Evolutionary conservation across 1,284 basidiomycete species (phyloP).

Genomic region (Wolfiporia cocos): DNA sequence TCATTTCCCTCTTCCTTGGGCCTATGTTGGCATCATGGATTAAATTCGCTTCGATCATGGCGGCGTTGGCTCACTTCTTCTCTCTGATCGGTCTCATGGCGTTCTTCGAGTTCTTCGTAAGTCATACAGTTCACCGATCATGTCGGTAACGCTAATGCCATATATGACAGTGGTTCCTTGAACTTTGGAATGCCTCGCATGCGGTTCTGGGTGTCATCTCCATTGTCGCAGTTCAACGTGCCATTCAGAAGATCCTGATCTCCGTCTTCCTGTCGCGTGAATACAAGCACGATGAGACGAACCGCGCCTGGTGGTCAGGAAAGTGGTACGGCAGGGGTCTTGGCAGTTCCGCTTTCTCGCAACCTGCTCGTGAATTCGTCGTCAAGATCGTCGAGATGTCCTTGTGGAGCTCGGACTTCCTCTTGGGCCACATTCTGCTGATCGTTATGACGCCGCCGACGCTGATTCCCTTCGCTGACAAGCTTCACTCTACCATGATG

Average conservation of each 20-base stretch:
- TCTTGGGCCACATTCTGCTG: slow-evolving; percentile 77
- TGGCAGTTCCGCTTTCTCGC: slow-evolving; percentile 84
- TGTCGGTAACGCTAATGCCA: no score
- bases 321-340: slow-evolving; percentile 94
- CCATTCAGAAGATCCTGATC: slow-evolving; percentile 90
- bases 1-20: slow-evolving; percentile 87
- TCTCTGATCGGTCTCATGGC: slow-evolving; percentile 77
- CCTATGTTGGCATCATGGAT: slow-evolving; percentile 85
- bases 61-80: slow-evolving; percentile 79
- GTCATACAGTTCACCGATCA: slow-evolving; percentile 19
- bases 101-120: slow-evolving; percentile 93
- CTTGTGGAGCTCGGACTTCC: slow-evolving; percentile 88
- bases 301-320: slow-evolving; percentile 98
- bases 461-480: slow-evolving; percentile 84
- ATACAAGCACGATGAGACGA: slow-evolving; percentile 96
- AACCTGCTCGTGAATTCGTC: slow-evolving; percentile 92
- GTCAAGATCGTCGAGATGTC: slow-evolving; percentile 98
- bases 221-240: slow-evolving; percentile 84
- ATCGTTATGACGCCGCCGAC: slow-evolving; percentile 82
- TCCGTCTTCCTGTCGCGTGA: slow-evolving; percentile 90
- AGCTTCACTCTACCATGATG: slow-evolving; percentile 86
- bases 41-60: slow-evolving; percentile 88
- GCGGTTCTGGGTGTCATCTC: slow-evolving; percentile 86
- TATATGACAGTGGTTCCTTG: slow-evolving; percentile 95
- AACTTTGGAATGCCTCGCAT: slow-evolving; percentile 93